phyloP scores from a whole-genome alignment of 1,284 basidiomycete genomes.

The Coriolopsis trogii region DNA sequence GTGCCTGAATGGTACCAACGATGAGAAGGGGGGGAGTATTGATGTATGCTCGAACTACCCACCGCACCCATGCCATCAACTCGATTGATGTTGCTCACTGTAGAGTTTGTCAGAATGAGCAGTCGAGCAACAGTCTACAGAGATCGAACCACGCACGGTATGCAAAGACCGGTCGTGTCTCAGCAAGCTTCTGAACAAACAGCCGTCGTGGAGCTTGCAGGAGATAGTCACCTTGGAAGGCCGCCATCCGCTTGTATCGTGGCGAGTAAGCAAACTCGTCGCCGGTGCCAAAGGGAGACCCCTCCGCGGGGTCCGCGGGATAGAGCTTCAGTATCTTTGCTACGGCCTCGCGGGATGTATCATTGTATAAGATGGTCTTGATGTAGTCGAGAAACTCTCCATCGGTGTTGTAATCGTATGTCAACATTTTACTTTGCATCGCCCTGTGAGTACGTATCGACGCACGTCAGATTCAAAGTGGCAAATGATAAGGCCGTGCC shows the following conservation, averaged over 20 bases:
- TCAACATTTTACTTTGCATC: no score
- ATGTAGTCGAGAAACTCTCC: constrained; percentile 22
- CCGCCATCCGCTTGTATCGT: constrained; percentile 54
- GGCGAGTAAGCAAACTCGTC: constrained; percentile 43
- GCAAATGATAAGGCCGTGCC: constrained; percentile 34
- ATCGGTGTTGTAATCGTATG: constrained; percentile 26
- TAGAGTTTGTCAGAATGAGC: neutral
- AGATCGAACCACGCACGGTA: constrained; percentile 38
- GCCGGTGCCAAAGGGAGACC: constrained; percentile 55
- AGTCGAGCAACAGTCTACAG: neutral
- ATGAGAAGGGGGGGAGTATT: no score
- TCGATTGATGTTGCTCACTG: constrained; percentile 46
- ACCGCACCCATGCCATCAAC: constrained; percentile 47
- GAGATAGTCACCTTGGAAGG: constrained; percentile 49
- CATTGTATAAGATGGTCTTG: constrained; percentile 5
- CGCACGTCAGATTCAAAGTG: constrained; percentile 26
- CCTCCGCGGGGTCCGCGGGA: constrained; percentile 43
- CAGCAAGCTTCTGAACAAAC: constrained; percentile 34
- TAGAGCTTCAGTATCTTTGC: constrained; percentile 29
- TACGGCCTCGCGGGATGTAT: constrained; percentile 1
- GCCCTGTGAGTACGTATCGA: neutral
- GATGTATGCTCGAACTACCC: no score
- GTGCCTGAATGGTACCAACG: constrained; percentile 4
- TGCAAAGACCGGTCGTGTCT: constrained; percentile 48
- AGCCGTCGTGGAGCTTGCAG: constrained; percentile 49